Conservation (phyloP, 305 asterid genomes). For the Fraxinus platypoda region DNA sequence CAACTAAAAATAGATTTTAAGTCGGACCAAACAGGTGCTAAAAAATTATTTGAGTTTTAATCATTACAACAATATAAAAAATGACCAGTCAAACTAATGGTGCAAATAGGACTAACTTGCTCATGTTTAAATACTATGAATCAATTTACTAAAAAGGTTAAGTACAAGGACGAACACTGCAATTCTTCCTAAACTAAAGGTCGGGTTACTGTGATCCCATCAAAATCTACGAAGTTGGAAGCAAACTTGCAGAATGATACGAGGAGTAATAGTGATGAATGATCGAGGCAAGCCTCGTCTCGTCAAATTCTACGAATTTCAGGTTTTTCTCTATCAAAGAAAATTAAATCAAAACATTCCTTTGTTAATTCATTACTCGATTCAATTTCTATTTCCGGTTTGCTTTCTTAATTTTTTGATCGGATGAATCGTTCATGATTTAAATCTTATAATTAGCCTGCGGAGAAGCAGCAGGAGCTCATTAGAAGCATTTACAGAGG, state of each 20-base stretch:
- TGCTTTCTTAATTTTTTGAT: not conserved
- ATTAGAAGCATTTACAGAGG: slow-evolving; percentile 81
- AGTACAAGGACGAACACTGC: not conserved
- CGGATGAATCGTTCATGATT: slow-evolving; percentile 26
- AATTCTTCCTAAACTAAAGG: not conserved
- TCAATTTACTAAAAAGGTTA: not conserved
- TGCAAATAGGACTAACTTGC: not conserved
- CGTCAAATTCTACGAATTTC: slow-evolving; percentile 77
- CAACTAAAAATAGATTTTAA: too few relatives aligned
- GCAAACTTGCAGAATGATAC: slow-evolving; percentile 53
- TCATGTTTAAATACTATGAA: not conserved
- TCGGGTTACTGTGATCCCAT: not conserved
- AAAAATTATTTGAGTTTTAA: not conserved
- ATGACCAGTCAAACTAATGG: not conserved
- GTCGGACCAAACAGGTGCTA: not conserved
- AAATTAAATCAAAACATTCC: not conserved
- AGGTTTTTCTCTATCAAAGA: slow-evolving; percentile 33
- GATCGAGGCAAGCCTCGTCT: slow-evolving; percentile 95
- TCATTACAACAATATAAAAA: not conserved
- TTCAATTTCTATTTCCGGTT: slow-evolving; percentile 12
- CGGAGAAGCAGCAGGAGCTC: slow-evolving; percentile 92
- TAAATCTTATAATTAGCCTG: slow-evolving; percentile 47
- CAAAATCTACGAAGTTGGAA: slow-evolving; percentile 5
- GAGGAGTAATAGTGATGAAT: slow-evolving; percentile 85
- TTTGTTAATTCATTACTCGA: not conserved